phyloP scores from a whole-genome alignment of 768 basidiomycete species.

The Termitomyces sp. region DNA sequence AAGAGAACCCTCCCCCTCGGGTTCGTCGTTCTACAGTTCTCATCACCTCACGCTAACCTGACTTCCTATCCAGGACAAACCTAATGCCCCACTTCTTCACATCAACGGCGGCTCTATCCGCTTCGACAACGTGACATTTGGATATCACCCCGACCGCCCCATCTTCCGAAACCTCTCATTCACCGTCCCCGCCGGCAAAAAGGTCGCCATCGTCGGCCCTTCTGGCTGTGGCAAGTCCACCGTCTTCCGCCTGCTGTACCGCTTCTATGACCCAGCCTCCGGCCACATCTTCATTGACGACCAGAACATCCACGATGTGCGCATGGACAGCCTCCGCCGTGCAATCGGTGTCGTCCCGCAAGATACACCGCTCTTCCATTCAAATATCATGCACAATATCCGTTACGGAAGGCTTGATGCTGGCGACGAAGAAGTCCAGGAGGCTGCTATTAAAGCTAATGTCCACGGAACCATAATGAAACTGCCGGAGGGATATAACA shows the following conservation, averaged over 20 bases:
- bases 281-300: slow-evolving; percentile 87
- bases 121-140: slow-evolving; percentile 91
- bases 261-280: slow-evolving; percentile 84
- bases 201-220: slow-evolving; percentile 95
- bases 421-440: slow-evolving; percentile 83
- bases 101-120: slow-evolving; percentile 83
- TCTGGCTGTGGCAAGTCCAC: slow-evolving; percentile 98
- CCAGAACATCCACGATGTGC: slow-evolving; percentile 76
- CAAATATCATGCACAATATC: slow-evolving; percentile 93
- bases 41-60: neutral
- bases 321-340: slow-evolving; percentile 66
- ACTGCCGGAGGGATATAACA: slow-evolving; percentile 83
- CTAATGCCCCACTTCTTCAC: slow-evolving; percentile 60
- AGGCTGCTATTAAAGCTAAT: slow-evolving; percentile 82
- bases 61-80: slow-evolving; percentile 51
- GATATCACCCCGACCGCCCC: slow-evolving; percentile 85
- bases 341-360: slow-evolving; percentile 94
- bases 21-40: slow-evolving; percentile 26
- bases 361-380: slow-evolving; percentile 96
- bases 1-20: slow-evolving; percentile 68
- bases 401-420: slow-evolving; percentile 89
- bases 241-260: slow-evolving; percentile 87
- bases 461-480: slow-evolving; percentile 77
- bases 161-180: slow-evolving; percentile 90
- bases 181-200: slow-evolving; percentile 92